Conservation (phyloP, 1,284 basidiomycete species). For the Malassezia yamatoensis region DNA sequence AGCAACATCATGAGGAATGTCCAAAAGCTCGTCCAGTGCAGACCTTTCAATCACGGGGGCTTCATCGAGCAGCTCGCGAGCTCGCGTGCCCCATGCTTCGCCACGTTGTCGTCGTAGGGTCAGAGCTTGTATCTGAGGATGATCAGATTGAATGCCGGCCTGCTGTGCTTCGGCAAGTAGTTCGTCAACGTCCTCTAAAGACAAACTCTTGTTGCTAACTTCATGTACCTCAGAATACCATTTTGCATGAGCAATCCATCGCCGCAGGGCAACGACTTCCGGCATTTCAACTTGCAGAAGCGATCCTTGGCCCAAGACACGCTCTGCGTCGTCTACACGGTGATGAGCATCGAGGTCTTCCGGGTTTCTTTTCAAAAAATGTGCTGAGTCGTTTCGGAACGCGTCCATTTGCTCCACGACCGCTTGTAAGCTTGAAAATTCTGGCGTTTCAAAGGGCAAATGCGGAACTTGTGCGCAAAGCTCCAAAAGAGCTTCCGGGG, state of each 20-base stretch:
- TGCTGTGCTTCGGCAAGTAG: constrained; percentile 60
- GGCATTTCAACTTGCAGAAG: constrained; percentile 68
- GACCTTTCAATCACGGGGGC: background rate
- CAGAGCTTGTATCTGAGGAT: constrained; percentile 22
- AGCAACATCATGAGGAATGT: constrained; percentile 3
- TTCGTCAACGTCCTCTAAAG: constrained; percentile 53
- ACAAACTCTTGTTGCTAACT: constrained; percentile 21
- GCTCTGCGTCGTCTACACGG: constrained; percentile 58
- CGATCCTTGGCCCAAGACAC: constrained; percentile 59
- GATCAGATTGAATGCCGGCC: constrained; percentile 55
- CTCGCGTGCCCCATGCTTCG: constrained; percentile 22
- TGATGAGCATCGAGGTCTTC: constrained; percentile 8
- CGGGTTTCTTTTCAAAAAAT: constrained; percentile 17
- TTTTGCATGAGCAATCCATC: constrained; percentile 62
- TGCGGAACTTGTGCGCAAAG: constrained; percentile 62
- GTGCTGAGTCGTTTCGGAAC: constrained; percentile 55
- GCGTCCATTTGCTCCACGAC: constrained; percentile 61
- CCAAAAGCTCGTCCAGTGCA: constrained; percentile 9
- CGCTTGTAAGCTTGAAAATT: constrained; percentile 57
- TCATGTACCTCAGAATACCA: constrained; percentile 54
- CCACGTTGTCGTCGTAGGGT: constrained; percentile 21
- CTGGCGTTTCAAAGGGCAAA: constrained; percentile 68
- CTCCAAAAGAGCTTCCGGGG: constrained; percentile 35
- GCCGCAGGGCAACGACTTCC: constrained; percentile 63
- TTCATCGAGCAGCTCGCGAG: background rate